These are phyloP conservation scores for Phytophthora chlamydospora DNA, from an alignment of 352 stramenopile genomes.

Conservation along the genomic window DNA sequence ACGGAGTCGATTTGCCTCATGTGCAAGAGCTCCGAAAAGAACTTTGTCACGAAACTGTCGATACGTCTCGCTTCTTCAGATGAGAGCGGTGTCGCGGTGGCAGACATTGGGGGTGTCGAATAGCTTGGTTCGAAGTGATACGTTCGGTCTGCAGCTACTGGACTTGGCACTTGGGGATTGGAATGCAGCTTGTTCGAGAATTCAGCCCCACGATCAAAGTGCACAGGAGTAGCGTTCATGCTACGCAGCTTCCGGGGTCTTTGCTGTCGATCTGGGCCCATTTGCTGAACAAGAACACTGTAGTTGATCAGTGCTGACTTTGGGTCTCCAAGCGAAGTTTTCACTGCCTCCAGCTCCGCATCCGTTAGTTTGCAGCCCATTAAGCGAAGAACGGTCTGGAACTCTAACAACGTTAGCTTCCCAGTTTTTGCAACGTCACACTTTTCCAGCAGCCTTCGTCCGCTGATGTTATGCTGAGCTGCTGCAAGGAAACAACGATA, in stretches of 20 bases:
- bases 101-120: constrained; percentile 4
- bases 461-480: constrained; percentile 80
- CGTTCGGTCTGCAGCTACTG: constrained; percentile 10
- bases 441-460: constrained; percentile 72
- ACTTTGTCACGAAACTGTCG: constrained; percentile 49
- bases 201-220: constrained; percentile 18
- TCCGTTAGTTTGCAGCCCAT: constrained; percentile 71
- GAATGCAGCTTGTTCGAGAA: constrained; percentile 18
- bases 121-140: constrained; percentile 12
- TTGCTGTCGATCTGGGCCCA: constrained; percentile 32
- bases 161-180: constrained; percentile 21
- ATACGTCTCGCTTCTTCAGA: constrained; percentile 52
- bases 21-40: constrained; percentile 58
- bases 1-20: constrained; percentile 40
- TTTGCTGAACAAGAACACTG: constrained; percentile 50
- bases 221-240: constrained; percentile 16
- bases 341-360: constrained; percentile 57
- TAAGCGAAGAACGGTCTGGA: constrained; percentile 78
- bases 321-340: constrained; percentile 50
- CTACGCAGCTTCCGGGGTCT: constrained; percentile 32
- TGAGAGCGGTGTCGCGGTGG: constrained; percentile 16
- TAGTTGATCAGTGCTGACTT: constrained; percentile 60
- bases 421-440: constrained; percentile 63
- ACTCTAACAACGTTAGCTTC: constrained; percentile 65
- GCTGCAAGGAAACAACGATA: constrained; percentile 67